Evolutionary conservation across 768 basidiomycete genomes (phyloP).

Genomic region (Boletellus ananiceps): DNA sequence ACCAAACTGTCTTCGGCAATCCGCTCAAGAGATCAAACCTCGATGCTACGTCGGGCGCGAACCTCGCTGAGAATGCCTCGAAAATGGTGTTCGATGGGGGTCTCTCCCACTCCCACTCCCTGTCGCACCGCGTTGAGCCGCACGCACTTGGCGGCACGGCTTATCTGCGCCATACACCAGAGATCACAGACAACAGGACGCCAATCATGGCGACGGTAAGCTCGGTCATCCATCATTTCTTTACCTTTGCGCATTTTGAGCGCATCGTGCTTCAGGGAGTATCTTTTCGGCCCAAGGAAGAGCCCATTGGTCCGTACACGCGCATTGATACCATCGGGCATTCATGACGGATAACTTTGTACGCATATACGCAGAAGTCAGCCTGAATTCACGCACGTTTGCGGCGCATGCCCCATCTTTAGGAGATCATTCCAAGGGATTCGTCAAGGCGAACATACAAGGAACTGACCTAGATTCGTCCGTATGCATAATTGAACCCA

Average conservation of each 20-base stretch:
- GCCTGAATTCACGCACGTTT: constrained; percentile 1
- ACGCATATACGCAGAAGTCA: constrained; percentile 15
- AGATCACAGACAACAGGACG: constrained; percentile 6
- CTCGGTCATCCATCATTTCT: not conserved
- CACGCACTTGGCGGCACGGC: constrained; percentile 5
- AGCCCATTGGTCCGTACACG: constrained; percentile 24
- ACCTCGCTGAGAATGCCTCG: constrained; percentile 1
- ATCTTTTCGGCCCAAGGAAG: constrained; percentile 6
- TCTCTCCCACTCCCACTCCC: constrained; percentile 9
- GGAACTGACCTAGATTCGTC: constrained; percentile 1
- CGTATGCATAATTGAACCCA: not conserved
- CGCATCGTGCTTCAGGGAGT: constrained; percentile 3
- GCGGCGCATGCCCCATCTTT: not conserved
- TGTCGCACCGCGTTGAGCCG: constrained; percentile 12
- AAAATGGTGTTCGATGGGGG: constrained; percentile 6
- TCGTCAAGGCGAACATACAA: constrained; percentile 4
- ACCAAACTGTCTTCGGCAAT: constrained; percentile 1
- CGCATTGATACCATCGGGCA: not conserved
- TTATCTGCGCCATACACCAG: constrained; percentile 2
- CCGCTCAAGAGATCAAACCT: constrained; percentile 10
- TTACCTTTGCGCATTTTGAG: not conserved
- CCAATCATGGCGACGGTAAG: constrained; percentile 6
- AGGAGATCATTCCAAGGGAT: constrained; percentile 6
- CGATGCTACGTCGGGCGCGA: constrained; percentile 6
- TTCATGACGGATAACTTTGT: not conserved